These are phyloP conservation scores for Sporisorium sorghi DNA, from an alignment of 1,284 basidiomycete species.

Conservation along the genomic window DNA sequence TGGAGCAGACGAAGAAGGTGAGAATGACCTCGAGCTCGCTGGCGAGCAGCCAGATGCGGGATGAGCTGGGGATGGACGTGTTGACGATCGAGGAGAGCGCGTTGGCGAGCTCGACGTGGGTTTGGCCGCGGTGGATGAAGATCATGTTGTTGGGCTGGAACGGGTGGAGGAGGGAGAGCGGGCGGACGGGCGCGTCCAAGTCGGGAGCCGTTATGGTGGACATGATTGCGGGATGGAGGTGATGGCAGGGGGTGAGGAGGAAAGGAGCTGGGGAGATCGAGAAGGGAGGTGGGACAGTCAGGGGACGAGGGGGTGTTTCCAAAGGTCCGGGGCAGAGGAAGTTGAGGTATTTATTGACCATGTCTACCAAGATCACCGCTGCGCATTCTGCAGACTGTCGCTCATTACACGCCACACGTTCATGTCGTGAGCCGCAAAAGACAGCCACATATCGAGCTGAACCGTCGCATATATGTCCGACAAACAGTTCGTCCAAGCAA, in stretches of 20 bases:
- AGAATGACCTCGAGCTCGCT: slow-evolving; percentile 21
- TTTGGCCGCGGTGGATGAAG: slow-evolving; percentile 28
- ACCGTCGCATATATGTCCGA: no score
- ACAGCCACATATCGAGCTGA: neutral
- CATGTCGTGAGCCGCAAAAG: neutral
- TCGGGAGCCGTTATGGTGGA: neutral
- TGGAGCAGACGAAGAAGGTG: slow-evolving; percentile 25
- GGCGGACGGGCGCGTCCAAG: neutral
- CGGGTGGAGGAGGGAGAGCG: neutral
- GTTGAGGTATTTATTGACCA: no score
- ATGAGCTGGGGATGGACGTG: neutral
- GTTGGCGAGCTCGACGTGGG: slow-evolving; percentile 10
- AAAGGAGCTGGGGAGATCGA: no score
- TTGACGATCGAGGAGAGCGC: slow-evolving; percentile 12
- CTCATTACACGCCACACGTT: no score
- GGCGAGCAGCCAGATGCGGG: slow-evolving; percentile 14
- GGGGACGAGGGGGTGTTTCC: no score
- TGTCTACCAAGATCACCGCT: no score
- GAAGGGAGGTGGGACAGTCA: no score
- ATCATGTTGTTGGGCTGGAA: slow-evolving; percentile 15
- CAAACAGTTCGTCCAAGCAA: no score
- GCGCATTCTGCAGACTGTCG: no score
- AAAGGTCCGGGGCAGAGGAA: no score
- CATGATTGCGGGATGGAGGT: slow-evolving; percentile 7
- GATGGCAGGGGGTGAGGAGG: neutral